Evolutionary conservation across 2,329 filamentous ascomycete species (phyloP).

Genomic region (Reticulascus tulasneorum): DNA sequence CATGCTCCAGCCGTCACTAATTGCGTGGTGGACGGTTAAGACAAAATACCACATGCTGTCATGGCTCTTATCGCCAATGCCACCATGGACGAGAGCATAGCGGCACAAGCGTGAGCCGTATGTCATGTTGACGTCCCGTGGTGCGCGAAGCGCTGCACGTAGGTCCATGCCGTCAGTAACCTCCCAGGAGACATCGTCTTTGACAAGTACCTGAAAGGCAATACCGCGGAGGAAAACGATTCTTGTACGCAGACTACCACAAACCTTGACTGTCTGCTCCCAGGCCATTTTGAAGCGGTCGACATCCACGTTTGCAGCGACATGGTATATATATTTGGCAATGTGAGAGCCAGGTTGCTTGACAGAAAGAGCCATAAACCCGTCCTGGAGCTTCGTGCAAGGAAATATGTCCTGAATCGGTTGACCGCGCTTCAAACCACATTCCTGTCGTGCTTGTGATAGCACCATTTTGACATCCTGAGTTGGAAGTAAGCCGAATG

Average conservation of each 20-base stretch:
- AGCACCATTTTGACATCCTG: background rate
- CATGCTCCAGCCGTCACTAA: slow-evolving; percentile 5
- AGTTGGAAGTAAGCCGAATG: background rate
- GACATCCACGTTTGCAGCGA: slow-evolving; percentile 16
- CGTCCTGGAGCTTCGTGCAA: slow-evolving; percentile 14
- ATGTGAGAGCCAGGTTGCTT: slow-evolving; percentile 32
- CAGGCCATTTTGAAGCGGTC: slow-evolving; percentile 23
- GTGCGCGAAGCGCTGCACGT: background rate
- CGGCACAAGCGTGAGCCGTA: background rate
- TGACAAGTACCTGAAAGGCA: slow-evolving; percentile 13
- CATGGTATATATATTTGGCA: slow-evolving; percentile 20
- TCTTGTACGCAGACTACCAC: slow-evolving; percentile 2
- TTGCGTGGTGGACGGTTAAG: slow-evolving; percentile 5
- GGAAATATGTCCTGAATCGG: slow-evolving; percentile 8
- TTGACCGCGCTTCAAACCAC: too few species aligned
- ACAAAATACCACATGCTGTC: background rate
- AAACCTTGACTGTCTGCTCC: slow-evolving; percentile 9
- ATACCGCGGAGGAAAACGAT: slow-evolving; percentile 4
- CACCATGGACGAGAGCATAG: slow-evolving; percentile 1
- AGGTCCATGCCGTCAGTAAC: background rate
- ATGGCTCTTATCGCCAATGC: background rate
- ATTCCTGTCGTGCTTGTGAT: background rate
- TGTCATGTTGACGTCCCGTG: background rate
- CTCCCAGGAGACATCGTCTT: slow-evolving; percentile 3
- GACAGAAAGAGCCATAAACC: slow-evolving; percentile 30